Percentiles rank a stretch among this genome's conserved stretches.
phyloP scores from a whole-genome alignment of 257 asterid genomes.

The Forsythia suspensa region DNA sequence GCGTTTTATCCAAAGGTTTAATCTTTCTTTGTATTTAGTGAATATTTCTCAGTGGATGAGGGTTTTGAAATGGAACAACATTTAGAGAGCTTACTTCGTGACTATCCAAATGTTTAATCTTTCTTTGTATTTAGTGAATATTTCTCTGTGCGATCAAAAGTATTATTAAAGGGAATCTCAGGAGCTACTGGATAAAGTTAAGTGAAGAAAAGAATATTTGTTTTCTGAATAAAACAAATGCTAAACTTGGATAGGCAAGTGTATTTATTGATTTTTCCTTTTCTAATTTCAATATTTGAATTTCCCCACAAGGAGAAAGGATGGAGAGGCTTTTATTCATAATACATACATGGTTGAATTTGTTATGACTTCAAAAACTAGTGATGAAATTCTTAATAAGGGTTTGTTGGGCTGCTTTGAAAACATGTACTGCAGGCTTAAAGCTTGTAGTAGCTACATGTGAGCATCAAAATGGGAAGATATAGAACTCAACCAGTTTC shows the following conservation, averaged over 20 bases:
- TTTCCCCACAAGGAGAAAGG: background rate
- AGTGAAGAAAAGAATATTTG: background rate
- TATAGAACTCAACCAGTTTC: background rate
- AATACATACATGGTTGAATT: background rate
- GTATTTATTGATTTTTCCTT: background rate
- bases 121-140: background rate
- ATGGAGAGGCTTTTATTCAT: background rate
- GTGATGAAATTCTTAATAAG: background rate
- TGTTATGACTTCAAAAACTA: background rate
- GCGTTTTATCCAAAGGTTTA: background rate
- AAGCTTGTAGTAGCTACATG: background rate
- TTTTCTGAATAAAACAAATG: background rate
- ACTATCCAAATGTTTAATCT: background rate
- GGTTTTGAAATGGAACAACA: background rate
- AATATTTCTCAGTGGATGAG: background rate
- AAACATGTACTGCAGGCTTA: background rate
- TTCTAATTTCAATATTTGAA: background rate
- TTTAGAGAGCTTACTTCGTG: background rate
- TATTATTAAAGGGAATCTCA: background rate
- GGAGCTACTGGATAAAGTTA: constrained; percentile 5
- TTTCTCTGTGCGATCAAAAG: background rate
- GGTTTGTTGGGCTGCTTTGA: background rate
- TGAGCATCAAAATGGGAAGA: background rate
- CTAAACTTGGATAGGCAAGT: background rate
- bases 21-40: background rate